phyloP scores from a whole-genome alignment of 371 early-diverging fungal genomes.

The Saksenaea oblongispora region DNA sequence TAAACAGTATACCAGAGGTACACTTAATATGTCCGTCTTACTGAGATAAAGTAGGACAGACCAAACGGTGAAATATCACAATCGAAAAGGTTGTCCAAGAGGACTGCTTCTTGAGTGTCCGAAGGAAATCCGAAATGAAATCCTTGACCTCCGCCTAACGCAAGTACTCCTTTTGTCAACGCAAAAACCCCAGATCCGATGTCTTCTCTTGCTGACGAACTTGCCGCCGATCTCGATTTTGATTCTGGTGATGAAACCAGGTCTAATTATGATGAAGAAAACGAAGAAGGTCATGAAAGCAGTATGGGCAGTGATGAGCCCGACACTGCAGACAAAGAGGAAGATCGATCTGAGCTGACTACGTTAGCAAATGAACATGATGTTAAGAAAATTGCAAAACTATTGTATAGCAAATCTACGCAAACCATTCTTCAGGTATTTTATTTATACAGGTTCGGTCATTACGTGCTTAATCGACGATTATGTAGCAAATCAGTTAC shows the following conservation, averaged over 20 bases:
- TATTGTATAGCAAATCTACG: slow-evolving; percentile 41
- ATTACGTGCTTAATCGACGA: not conserved
- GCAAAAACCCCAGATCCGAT: slow-evolving; percentile 12
- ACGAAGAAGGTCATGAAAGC: slow-evolving; percentile 32
- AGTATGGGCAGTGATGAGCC: slow-evolving; percentile 38
- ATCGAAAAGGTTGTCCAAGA: too few relatives aligned
- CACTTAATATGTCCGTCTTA: too few relatives aligned
- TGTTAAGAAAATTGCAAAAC: slow-evolving; percentile 42
- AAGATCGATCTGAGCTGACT: slow-evolving; percentile 22
- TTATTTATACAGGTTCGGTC: slow-evolving; percentile 4
- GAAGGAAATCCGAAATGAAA: too few relatives aligned
- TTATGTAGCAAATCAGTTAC: slow-evolving; percentile 54
- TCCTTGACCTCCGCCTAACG: too few relatives aligned
- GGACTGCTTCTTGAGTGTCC: too few relatives aligned
- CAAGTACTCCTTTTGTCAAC: too few relatives aligned
- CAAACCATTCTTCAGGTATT: slow-evolving; percentile 47
- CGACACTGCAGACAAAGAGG: slow-evolving; percentile 38
- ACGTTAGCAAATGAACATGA: slow-evolving; percentile 27
- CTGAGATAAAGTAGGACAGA: too few relatives aligned
- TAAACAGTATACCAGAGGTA: too few relatives aligned
- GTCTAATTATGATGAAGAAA: slow-evolving; percentile 27
- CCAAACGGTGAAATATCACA: too few relatives aligned
- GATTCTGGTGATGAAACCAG: slow-evolving; percentile 43
- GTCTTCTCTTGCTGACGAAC: slow-evolving; percentile 72
- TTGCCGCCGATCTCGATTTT: slow-evolving; percentile 75